These are phyloP conservation scores for Asterophora lycoperdoides DNA, from an alignment of 768 basidiomycete species.

Conservation along the genomic window DNA sequence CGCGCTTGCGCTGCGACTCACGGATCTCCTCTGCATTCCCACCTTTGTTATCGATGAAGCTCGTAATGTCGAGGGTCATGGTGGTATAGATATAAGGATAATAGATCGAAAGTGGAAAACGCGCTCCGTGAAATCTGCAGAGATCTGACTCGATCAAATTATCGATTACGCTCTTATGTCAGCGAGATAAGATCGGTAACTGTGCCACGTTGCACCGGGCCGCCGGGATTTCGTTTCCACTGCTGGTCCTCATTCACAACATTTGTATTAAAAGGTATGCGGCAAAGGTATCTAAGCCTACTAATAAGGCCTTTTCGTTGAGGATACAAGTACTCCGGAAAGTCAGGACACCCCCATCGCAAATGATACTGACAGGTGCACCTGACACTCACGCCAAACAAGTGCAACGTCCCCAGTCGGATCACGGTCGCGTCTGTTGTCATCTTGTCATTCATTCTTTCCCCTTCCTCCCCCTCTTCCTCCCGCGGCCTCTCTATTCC, in stretches of 20 bases:
- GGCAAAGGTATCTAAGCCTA: no score
- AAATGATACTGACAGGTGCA: no score
- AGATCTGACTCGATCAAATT: conserved; percentile 13
- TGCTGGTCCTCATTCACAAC: background rate
- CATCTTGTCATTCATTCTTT: conserved; percentile 9
- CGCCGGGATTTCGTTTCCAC: background rate
- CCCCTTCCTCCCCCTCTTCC: conserved; percentile 5
- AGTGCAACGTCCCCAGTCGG: conserved; percentile 13
- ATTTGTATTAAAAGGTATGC: no score
- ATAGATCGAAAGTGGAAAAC: background rate
- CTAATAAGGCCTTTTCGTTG: no score
- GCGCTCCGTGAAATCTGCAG: background rate
- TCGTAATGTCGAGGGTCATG: conserved; percentile 82
- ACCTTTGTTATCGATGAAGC: conserved; percentile 83
- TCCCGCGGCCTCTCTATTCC: background rate
- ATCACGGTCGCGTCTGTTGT: conserved; percentile 19
- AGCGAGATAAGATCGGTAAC: conserved; percentile 12
- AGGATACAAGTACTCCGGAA: background rate
- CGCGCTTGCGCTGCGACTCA: conserved; percentile 90
- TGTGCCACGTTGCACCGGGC: background rate
- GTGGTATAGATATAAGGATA: conserved; percentile 7
- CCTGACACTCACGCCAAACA: conserved; percentile 16
- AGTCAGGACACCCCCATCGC: conserved; percentile 2
- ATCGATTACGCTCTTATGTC: conserved; percentile 7
- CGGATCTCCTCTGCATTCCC: conserved; percentile 88